phyloP scores from a whole-genome alignment of 306 rosid genomes.

The Bauhinia variegata region DNA sequence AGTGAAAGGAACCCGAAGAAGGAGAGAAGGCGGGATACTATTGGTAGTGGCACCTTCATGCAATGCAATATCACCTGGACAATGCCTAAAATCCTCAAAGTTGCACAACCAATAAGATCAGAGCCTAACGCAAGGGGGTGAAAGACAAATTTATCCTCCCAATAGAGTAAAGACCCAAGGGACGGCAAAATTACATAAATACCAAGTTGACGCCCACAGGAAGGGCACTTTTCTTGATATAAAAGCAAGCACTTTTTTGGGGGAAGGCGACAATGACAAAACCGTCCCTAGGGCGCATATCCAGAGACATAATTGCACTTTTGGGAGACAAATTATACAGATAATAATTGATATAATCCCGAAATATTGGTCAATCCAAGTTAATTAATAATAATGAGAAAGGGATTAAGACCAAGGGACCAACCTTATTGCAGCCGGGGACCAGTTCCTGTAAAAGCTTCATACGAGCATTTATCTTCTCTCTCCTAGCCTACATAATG shows the following conservation, averaged over 20 bases:
- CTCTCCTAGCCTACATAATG: conserved; percentile 92
- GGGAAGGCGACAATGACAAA: conserved; percentile 63
- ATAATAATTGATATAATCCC: conserved; percentile 40
- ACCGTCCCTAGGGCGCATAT: conserved; percentile 43
- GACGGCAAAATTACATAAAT: conserved; percentile 42
- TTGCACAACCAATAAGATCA: neutral
- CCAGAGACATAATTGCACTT: conserved; percentile 54
- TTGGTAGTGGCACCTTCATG: conserved; percentile 16
- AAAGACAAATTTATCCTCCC: conserved; percentile 42
- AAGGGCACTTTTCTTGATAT: conserved; percentile 55
- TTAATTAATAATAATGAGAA: conserved; percentile 31
- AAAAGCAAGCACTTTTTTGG: conserved; percentile 63
- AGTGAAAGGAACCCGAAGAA: neutral
- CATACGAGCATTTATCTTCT: conserved; percentile 98
- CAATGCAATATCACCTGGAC: neutral
- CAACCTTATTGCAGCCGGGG: conserved; percentile 97
- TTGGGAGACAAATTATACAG: conserved; percentile 53
- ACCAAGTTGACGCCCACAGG: conserved; percentile 37
- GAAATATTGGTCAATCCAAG: conserved; percentile 39
- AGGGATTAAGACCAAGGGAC: conserved; percentile 41
- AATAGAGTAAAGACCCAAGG: conserved; percentile 19
- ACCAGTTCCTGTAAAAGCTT: conserved; percentile 95
- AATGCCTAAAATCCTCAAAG: neutral
- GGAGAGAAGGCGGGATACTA: neutral
- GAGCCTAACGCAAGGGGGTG: conserved; percentile 1